Percentiles rank a stretch among this genome's conserved stretches.
These are phyloP conservation scores for Craspedostauros australis DNA, from an alignment of 108 stramenopile species.

Conservation along the genomic window DNA sequence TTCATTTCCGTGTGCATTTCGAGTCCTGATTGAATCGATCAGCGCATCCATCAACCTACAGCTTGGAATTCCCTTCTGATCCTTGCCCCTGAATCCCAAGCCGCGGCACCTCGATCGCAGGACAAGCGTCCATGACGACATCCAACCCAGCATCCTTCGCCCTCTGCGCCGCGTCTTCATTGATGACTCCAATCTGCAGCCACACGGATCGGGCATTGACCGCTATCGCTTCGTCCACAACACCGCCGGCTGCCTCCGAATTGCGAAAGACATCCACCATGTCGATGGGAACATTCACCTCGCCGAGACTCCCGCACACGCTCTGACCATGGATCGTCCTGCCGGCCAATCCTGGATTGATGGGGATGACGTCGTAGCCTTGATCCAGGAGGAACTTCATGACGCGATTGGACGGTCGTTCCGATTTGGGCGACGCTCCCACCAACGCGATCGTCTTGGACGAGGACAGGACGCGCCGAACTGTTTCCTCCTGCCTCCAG, in stretches of 20 bases:
- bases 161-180: conserved; percentile 62
- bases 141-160: conserved; percentile 66
- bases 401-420: conserved; percentile 65
- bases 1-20: no score
- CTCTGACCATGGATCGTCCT: conserved; percentile 50
- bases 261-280: conserved; percentile 84
- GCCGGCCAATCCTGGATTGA: conserved; percentile 77
- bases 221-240: conserved; percentile 76
- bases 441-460: conserved; percentile 76
- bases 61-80: no score
- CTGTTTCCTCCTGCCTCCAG: conserved; percentile 44
- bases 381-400: conserved; percentile 49
- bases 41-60: no score
- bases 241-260: conserved; percentile 47
- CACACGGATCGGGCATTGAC: conserved; percentile 72
- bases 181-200: conserved; percentile 75
- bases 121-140: conserved; percentile 77
- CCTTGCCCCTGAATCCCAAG: no score
- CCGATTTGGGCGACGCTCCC: conserved; percentile 63
- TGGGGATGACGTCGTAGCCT: conserved; percentile 74
- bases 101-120: conserved; percentile 55
- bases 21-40: no score
- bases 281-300: conserved; percentile 38
- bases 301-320: conserved; percentile 51
- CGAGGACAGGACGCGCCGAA: conserved; percentile 52